Conservation (phyloP, 164 flowering plant species). For the Kalanchoe fedtschenkoi region DNA sequence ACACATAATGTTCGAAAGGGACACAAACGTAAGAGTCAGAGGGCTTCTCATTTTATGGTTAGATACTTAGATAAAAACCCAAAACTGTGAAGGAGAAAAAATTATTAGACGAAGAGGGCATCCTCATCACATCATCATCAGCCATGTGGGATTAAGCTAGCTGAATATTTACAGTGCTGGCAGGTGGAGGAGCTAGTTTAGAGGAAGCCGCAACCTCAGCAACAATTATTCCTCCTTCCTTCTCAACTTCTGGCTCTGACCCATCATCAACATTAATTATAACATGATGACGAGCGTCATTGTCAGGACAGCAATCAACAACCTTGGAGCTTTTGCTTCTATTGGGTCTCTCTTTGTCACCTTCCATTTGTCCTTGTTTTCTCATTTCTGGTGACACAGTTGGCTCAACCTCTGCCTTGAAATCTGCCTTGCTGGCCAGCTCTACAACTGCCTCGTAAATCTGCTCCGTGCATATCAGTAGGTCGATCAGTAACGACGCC, state of each 20-base stretch:
- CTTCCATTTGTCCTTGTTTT: slow-evolving; percentile 4
- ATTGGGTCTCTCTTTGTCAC: slow-evolving; percentile 2
- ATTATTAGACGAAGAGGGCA: no score
- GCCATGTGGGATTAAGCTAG: not conserved
- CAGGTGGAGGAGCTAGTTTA: not conserved
- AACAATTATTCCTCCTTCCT: no score
- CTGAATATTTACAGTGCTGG: not conserved
- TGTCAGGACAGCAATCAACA: slow-evolving; percentile 1
- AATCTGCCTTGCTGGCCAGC: slow-evolving; percentile 26
- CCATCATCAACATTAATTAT: not conserved
- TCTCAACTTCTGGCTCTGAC: not conserved
- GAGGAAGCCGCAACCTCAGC: no score
- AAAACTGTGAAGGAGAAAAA: no score
- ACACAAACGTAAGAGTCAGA: no score
- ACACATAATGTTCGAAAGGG: no score
- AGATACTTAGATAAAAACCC: no score
- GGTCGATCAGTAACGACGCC: slow-evolving; percentile 32
- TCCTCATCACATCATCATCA: no score
- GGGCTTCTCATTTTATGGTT: no score
- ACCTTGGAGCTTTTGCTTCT: not conserved
- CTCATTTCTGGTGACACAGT: slow-evolving; percentile 1
- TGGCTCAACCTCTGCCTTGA: slow-evolving; percentile 15
- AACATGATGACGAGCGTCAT: slow-evolving; percentile 1
- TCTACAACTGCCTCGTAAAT: slow-evolving; percentile 37
- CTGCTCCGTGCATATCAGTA: slow-evolving; percentile 27